Conservation (phyloP, 148 eudicot species). For the Tetragonia tetragonoides region DNA sequence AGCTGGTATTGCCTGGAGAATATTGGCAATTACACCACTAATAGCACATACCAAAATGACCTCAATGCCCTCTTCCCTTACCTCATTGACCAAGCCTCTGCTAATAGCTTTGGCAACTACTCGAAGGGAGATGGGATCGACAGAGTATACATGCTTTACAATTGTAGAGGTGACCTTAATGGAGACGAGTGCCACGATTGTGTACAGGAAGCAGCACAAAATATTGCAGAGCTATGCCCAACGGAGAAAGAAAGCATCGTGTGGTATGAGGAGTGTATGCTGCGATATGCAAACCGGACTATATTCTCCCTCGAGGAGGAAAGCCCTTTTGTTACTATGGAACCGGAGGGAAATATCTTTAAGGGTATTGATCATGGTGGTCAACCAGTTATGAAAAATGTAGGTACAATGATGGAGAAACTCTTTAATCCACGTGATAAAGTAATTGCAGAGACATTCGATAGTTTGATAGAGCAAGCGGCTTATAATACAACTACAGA, state of each 20-base stretch:
- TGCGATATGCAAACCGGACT: constrained; percentile 16
- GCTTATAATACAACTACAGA: neutral
- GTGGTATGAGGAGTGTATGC: constrained; percentile 23
- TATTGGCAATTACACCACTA: constrained; percentile 9
- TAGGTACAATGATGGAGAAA: too few relatives aligned
- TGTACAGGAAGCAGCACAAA: neutral
- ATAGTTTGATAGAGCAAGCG: constrained; percentile 5
- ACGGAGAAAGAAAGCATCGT: constrained; percentile 1
- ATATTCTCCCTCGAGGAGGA: constrained; percentile 14
- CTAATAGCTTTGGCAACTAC: neutral
- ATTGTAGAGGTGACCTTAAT: constrained; percentile 20
- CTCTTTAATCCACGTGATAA: too few relatives aligned
- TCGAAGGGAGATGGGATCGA: constrained; percentile 10
- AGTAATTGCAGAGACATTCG: neutral
- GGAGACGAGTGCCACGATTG: constrained; percentile 21
- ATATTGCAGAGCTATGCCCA: constrained; percentile 6
- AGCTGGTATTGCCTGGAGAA: neutral
- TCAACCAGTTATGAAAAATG: too few relatives aligned
- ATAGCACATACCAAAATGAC: constrained; percentile 11
- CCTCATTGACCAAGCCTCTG: constrained; percentile 1
- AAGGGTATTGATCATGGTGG: too few relatives aligned
- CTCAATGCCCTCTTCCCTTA: constrained; percentile 4
- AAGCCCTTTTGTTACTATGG: neutral
- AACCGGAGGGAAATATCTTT: too few relatives aligned
- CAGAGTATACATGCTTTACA: constrained; percentile 13